Evolutionary conservation across 176 grass and related monocot genomes (phyloP), one percentile per base, ranked within the genome.

Genomic region (Guadua angustifolia): DNA sequence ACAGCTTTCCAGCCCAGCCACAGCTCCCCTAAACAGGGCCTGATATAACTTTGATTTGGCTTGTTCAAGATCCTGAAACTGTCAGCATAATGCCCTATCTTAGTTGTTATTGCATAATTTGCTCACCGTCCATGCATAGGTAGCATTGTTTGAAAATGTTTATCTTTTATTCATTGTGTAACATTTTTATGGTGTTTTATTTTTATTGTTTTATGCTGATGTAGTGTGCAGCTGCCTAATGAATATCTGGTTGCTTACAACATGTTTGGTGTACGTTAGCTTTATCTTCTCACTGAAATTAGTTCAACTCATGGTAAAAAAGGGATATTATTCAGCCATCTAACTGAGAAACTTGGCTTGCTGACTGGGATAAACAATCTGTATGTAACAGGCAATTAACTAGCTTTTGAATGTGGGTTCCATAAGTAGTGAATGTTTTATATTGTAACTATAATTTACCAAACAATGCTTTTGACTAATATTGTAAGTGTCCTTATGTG

Each of bases 301-400:
- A 64, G 17, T 25, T 61, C 7, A 79, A 55, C n/a, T 9, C n/a
- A 73, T 65, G 57, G 57, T 33, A 5, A 10, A 60, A 36, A 0
- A 6, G 3, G 26, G 36, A 46, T 11, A 52, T 71, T 86, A 40
- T 52, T 21, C 7, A 21, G 44, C 55, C 45, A 22, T 11, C 55
- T 85, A 77, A 83, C 22, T 70, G 15, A 36, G 35, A 43, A 70
- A 74, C 18, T 35, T 80, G 39, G 9, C 44, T 51, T 43, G 13
- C 44, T 89, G 7, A 65, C 57, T 9, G 5, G 33, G 66, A 39
- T 44, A 46, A 64, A 53, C 2, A 56, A 11, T 79, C 3, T 73
- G 1, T 83, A 69, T 18, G 10, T 58, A n/a, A 39, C 0, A 5
- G 45, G 14, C 2, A 2, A 13, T 70, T 78, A 29, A 43, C 11